These are phyloP conservation scores for Calonectria montana DNA, from an alignment of 2,329 filamentous ascomycete genomes.

Conservation along the genomic window DNA sequence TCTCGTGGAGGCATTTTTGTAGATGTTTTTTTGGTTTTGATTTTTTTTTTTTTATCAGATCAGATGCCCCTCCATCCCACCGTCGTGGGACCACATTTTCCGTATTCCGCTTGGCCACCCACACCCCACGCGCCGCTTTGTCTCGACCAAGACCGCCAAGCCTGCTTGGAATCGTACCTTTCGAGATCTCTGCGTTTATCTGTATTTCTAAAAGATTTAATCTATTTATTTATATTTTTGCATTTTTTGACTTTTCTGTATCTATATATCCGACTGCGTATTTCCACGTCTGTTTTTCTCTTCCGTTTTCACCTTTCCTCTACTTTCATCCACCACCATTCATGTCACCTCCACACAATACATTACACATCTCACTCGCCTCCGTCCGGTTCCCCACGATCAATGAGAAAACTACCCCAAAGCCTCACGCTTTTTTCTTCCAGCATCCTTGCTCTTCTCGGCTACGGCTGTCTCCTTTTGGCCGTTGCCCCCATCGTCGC, in stretches of 20 bases:
- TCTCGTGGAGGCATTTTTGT: constrained; percentile 10
- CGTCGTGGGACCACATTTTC: constrained; percentile 3
- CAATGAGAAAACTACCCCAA: background rate
- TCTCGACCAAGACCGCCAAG: background rate
- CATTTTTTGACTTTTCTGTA: no score
- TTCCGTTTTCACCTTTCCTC: no score
- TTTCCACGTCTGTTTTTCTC: no score
- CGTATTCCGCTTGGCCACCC: background rate
- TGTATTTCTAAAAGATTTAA: no score
- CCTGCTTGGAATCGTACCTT: background rate
- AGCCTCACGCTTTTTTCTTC: background rate
- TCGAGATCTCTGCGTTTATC: background rate
- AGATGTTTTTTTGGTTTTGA: background rate
- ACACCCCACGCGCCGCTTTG: background rate
- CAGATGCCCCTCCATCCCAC: constrained; percentile 26
- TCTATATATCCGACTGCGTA: no score
- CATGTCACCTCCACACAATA: background rate
- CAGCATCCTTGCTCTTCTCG: background rate
- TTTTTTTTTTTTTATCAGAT: constrained; percentile 19
- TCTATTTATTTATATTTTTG: no score
- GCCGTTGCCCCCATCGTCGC: constrained; percentile 6
- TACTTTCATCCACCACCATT: background rate
- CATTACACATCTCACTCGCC: background rate
- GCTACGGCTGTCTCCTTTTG: background rate
- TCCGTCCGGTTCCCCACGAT: background rate